Conservation (phyloP, 2,329 filamentous ascomycete genomes). For the Aciculosporium take region DNA sequence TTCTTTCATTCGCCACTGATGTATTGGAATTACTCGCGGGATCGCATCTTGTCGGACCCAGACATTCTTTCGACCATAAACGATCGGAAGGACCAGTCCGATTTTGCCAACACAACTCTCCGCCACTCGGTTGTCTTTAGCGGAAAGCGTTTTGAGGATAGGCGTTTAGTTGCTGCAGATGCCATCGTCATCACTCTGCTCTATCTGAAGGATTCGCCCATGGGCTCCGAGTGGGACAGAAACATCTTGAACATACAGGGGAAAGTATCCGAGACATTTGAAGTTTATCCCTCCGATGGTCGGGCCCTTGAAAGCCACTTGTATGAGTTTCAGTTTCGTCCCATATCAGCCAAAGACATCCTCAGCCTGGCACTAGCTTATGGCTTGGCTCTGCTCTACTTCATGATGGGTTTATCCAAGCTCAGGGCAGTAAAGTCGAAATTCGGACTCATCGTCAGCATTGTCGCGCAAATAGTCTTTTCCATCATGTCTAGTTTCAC, state of each 20-base stretch:
- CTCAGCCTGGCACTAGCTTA: conserved; percentile 52
- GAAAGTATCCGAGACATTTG: conserved; percentile 40
- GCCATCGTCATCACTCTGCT: conserved; percentile 66
- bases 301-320: conserved; percentile 41
- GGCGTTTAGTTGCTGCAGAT: conserved; percentile 55
- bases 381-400: conserved; percentile 46
- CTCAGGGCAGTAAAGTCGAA: conserved; percentile 63
- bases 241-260: conserved; percentile 39
- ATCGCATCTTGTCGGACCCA: conserved; percentile 41
- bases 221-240: conserved; percentile 51
- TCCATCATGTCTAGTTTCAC: conserved; percentile 70
- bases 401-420: conserved; percentile 52
- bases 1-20: conserved; percentile 72
- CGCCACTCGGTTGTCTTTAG: conserved; percentile 70
- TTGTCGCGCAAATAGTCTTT: conserved; percentile 54
- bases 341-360: conserved; percentile 54
- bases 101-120: conserved; percentile 58
- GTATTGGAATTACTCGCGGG: conserved; percentile 60
- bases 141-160: conserved; percentile 60
- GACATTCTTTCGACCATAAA: conserved; percentile 60
- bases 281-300: conserved; percentile 48
- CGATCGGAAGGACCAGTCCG: conserved; percentile 42
- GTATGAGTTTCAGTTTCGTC: conserved; percentile 67
- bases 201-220: conserved; percentile 48
- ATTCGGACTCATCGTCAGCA: conserved; percentile 55